Evolutionary conservation across 148 eudicot genomes (phyloP), one percentile per base, ranked within the genome.

Genomic region (Dianthus caryophyllus): DNA sequence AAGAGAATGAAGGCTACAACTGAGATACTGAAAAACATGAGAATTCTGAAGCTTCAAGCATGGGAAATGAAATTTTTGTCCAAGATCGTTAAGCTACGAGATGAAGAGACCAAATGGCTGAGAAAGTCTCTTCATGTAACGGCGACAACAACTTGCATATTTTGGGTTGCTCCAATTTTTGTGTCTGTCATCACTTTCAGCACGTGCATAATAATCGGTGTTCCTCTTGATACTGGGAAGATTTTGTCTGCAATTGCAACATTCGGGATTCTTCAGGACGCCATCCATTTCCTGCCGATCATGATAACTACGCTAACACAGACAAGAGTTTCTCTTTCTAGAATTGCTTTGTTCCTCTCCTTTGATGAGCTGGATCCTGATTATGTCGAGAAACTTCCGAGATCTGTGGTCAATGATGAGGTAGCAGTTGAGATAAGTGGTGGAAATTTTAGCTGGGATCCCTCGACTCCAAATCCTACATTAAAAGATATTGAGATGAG

Each of bases 1-100:
- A 22, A 14, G 21, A 54, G 58, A 24, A 54, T 54, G 58, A 22
- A 13, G 30, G 31, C 16, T 11, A 54, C 56, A 1, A 2, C 56
- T 1, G 56, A 51, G 26, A 22, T 51, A 51, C 9, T 51, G 26
- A 51, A 51, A 26, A 51, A 51, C 26, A 51, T 51, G 56, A 51
- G 56, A 6, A 51, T 51, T 0, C 56, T 51, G 24, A 51, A 51
- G 56, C 56, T 51, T 51, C 56, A 51, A 51, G 56, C 56, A 51
- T 51, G 56, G 56, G 56, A 51, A 4, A 3, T 51, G 56, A 51
- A 51, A 22, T 51, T 51, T 9, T 18, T 51, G 56, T 18, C 24
- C 21, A 51, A 21, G 26, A 5, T 51, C 1, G 6, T 51, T 21
- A 26, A 51, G 24, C 56, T 51, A 9, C 9, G 58, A 9, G 25